These are phyloP conservation scores for Ophiostoma himal-ulmi DNA, from an alignment of 2,329 filamentous ascomycete species.

Conservation along the genomic window DNA sequence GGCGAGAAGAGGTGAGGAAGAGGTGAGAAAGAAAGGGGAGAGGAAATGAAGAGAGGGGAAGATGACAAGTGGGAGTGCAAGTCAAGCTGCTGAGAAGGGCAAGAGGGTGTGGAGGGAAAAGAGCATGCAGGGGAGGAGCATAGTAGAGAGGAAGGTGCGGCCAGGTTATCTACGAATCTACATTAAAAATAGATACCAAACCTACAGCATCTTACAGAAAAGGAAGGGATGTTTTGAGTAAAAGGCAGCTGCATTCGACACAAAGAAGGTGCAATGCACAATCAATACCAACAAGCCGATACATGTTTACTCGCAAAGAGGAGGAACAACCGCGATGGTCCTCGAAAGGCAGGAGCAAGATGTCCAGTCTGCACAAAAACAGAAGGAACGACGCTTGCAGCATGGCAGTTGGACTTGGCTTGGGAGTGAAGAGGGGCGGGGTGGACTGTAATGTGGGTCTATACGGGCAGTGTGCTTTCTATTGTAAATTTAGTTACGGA, in stretches of 20 bases:
- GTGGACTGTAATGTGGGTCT: neutral
- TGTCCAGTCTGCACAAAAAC: too few species aligned
- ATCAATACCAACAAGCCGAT: too few species aligned
- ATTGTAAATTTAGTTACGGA: too few species aligned
- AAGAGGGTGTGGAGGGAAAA: neutral
- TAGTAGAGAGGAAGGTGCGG: neutral
- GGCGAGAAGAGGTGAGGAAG: too few species aligned
- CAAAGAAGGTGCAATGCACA: neutral
- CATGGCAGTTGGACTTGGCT: neutral
- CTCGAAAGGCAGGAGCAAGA: too few species aligned
- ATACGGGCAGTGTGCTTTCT: neutral
- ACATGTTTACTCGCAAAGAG: neutral
- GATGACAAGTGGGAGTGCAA: neutral
- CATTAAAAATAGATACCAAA: too few species aligned
- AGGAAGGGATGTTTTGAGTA: too few species aligned
- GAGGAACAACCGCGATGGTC: neutral
- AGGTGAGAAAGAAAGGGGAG: neutral
- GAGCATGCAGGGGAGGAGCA: neutral
- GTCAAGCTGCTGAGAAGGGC: neutral
- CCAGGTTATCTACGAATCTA: neutral
- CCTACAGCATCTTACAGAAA: too few species aligned
- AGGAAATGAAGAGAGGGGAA: neutral
- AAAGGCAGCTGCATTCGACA: too few species aligned
- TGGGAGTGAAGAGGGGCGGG: neutral
- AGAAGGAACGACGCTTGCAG: neutral